Conservation (phyloP, 495 filamentous ascomycete species). For the Neurospora tetrasperma region DNA sequence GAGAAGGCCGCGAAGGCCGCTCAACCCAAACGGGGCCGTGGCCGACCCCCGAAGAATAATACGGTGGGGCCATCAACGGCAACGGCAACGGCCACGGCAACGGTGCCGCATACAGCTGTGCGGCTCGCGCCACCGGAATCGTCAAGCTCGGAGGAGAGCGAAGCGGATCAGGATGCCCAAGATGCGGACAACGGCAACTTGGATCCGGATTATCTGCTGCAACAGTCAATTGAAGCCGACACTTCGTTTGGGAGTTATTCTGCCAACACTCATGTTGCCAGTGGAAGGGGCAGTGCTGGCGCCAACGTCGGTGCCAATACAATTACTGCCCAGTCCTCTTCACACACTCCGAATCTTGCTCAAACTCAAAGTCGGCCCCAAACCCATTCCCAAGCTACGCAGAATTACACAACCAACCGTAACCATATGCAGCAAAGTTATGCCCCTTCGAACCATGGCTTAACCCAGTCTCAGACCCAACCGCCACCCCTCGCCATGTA, state of each 20-base stretch:
- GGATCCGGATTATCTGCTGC: neutral
- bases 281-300: neutral
- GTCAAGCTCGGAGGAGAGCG: neutral
- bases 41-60: constrained; percentile 1
- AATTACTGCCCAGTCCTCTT: neutral
- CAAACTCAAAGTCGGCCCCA: neutral
- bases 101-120: neutral
- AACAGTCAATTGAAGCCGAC: neutral
- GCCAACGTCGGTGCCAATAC: neutral
- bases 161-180: neutral
- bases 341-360: neutral
- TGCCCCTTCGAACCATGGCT: neutral
- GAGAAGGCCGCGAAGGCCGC: neutral
- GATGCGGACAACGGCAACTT: neutral
- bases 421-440: neutral
- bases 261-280: neutral
- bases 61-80: neutral
- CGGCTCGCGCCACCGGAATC: neutral
- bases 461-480: neutral
- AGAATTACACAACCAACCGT: neutral
- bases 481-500: neutral
- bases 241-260: neutral
- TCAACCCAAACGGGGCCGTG: constrained; percentile 1
- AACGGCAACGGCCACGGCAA: neutral
- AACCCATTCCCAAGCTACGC: neutral